Evolutionary conservation across 1,139 yeast species (phyloP).

Genomic region (Sugiyamaella grinbergsii): DNA sequence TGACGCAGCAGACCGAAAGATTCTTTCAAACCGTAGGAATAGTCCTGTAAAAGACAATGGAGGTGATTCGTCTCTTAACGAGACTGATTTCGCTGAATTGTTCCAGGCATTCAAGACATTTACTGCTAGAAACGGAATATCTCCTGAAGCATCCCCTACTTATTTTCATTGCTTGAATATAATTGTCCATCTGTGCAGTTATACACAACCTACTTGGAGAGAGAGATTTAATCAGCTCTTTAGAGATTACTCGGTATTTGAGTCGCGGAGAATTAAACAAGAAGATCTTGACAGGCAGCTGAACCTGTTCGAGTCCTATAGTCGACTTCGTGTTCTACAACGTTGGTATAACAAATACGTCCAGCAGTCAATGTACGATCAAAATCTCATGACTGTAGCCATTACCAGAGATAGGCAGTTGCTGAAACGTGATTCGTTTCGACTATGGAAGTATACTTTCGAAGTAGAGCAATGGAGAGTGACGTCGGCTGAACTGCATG

Average conservation of each 20-base stretch:
- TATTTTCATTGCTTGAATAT: constrained; percentile 30
- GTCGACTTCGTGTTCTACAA: constrained; percentile 1
- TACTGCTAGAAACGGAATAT: constrained; percentile 28
- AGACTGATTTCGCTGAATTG: constrained; percentile 31
- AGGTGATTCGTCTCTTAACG: constrained; percentile 11
- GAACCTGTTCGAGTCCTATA: neutral
- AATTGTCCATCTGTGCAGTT: constrained; percentile 30
- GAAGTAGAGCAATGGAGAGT: constrained; percentile 17
- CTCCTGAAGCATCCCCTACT: constrained; percentile 21
- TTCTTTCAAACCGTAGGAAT: constrained; percentile 5
- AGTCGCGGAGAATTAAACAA: constrained; percentile 8
- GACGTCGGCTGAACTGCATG: constrained; percentile 13
- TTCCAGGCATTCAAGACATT: constrained; percentile 33
- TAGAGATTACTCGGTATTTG: constrained; percentile 27
- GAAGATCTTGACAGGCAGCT: constrained; percentile 10
- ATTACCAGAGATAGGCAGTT: constrained; percentile 18
- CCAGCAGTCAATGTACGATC: constrained; percentile 19
- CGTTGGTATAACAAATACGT: constrained; percentile 20
- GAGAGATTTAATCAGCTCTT: constrained; percentile 27
- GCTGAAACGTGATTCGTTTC: constrained; percentile 22
- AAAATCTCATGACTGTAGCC: constrained; percentile 21
- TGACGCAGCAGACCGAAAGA: constrained; percentile 30
- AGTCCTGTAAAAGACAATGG: constrained; percentile 5
- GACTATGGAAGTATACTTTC: constrained; percentile 18
- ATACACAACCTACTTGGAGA: constrained; percentile 28